Percentiles rank a stretch among this genome's conserved stretches.
These are phyloP conservation scores for Neofusicoccum laricinum DNA, from an alignment of 2,329 filamentous ascomycete species.

Conservation along the genomic window DNA sequence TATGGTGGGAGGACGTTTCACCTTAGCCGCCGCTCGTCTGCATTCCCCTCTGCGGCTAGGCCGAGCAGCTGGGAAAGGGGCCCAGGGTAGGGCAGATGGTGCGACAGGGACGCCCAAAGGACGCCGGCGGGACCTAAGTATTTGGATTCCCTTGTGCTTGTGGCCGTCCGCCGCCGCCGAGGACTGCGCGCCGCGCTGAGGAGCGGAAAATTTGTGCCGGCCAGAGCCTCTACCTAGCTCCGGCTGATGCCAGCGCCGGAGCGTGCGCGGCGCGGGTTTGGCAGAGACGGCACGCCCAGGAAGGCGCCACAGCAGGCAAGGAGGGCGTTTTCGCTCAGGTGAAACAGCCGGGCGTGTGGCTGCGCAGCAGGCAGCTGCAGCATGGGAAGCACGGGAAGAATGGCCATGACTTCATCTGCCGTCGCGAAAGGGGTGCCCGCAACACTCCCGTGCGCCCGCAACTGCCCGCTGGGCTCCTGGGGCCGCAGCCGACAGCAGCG, in stretches of 20 bases:
- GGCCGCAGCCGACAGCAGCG: too few relatives aligned
- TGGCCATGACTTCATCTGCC: neutral
- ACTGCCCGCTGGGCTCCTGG: too few relatives aligned
- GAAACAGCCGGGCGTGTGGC: neutral
- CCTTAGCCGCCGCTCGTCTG: conserved; percentile 4
- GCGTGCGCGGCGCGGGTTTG: neutral
- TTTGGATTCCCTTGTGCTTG: too few relatives aligned
- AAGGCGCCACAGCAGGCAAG: neutral
- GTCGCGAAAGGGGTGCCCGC: neutral
- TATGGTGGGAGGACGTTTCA: conserved; percentile 2
- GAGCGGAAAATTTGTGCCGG: too few relatives aligned
- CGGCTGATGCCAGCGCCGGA: too few relatives aligned
- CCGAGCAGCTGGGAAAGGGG: neutral
- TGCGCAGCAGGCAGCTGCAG: neutral
- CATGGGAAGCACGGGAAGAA: neutral
- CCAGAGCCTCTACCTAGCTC: too few relatives aligned
- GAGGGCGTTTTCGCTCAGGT: neutral
- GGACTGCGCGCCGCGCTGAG: too few relatives aligned
- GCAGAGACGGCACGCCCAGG: neutral
- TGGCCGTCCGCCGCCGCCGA: too few relatives aligned
- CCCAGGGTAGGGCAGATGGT: neutral
- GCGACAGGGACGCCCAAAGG: too few relatives aligned
- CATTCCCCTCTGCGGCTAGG: conserved; percentile 5
- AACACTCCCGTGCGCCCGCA: too few relatives aligned
- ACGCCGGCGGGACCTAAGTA: too few relatives aligned